Percentiles rank a stretch among this genome's conserved stretches.
These are phyloP conservation scores for Nitzschia putrida DNA, from an alignment of 108 stramenopile genomes.

Conservation along the genomic window DNA sequence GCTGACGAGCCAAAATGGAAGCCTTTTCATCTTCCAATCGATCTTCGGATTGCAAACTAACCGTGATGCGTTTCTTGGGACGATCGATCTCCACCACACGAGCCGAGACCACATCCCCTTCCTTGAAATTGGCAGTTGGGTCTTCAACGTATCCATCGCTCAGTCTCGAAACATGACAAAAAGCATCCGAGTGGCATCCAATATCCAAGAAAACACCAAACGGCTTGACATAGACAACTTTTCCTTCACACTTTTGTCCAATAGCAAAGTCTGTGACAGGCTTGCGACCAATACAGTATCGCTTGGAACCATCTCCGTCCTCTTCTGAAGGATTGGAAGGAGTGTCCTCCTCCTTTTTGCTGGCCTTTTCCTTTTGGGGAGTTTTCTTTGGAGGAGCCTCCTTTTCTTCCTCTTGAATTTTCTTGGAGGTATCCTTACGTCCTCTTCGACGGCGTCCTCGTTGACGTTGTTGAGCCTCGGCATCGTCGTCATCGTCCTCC, in stretches of 20 bases:
- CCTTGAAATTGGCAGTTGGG: conserved; percentile 55
- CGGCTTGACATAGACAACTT: conserved; percentile 80
- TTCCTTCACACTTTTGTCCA: conserved; percentile 61
- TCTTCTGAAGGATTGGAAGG: conserved; percentile 29
- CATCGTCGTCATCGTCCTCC: background rate
- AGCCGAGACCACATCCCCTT: conserved; percentile 60
- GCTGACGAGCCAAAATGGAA: conserved; percentile 37
- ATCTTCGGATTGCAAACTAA: conserved; percentile 71
- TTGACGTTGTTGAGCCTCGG: conserved; percentile 20
- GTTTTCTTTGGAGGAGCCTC: conserved; percentile 27
- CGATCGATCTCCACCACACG: conserved; percentile 78
- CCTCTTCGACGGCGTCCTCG: conserved; percentile 45
- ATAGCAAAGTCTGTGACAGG: conserved; percentile 82
- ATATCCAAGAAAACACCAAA: conserved; percentile 89
- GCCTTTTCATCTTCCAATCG: conserved; percentile 53
- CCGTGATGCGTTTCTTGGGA: conserved; percentile 73
- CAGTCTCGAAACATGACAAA: conserved; percentile 83
- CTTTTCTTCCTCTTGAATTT: conserved; percentile 30
- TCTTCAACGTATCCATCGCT: conserved; percentile 68
- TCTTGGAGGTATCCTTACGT: conserved; percentile 37
- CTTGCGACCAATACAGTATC: conserved; percentile 85
- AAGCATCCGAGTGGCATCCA: conserved; percentile 83
- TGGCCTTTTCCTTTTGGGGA: background rate
- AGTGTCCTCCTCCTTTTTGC: conserved; percentile 16
- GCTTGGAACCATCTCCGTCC: conserved; percentile 15